A percentile compares a stretch with the other conserved stretches of the same genome.
Conservation (phyloP, 2,329 filamentous ascomycete genomes). For the Verticillium nubilum region DNA sequence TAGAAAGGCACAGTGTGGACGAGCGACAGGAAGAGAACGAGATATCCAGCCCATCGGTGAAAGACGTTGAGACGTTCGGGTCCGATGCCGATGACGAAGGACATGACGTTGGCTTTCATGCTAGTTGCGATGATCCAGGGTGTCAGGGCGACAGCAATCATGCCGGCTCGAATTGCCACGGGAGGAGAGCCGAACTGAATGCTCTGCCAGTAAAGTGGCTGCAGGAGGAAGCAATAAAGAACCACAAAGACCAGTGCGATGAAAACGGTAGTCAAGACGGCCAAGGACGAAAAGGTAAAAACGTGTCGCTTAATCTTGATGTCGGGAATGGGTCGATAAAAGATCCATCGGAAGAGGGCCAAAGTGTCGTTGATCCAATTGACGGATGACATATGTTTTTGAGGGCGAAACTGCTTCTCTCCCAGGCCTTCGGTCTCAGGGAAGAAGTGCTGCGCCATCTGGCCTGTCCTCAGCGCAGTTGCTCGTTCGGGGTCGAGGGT, state of each 20-base stretch:
- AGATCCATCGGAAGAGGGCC: conserved; percentile 81
- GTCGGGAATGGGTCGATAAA: conserved; percentile 80
- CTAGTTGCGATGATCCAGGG: conserved; percentile 89
- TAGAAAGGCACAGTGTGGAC: conserved; percentile 89
- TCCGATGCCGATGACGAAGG: conserved; percentile 80
- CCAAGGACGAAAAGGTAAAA: conserved; percentile 76
- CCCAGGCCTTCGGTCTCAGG: conserved; percentile 56
- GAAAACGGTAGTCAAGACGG: conserved; percentile 62
- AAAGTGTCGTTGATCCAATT: conserved; percentile 70
- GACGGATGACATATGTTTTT: conserved; percentile 72
- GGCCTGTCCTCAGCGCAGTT: conserved; percentile 40
- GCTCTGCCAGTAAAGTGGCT: conserved; percentile 84
- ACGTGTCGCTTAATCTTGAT: conserved; percentile 61
- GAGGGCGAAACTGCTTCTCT: conserved; percentile 51
- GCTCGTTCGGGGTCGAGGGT: conserved; percentile 43
- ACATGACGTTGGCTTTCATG: conserved; percentile 86
- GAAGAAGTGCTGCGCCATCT: conserved; percentile 67
- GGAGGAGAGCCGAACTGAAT: conserved; percentile 86
- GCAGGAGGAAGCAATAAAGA: conserved; percentile 79
- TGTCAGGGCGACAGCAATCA: conserved; percentile 86
- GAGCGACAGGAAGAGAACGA: conserved; percentile 76
- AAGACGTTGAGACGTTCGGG: conserved; percentile 90
- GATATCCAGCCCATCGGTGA: conserved; percentile 85
- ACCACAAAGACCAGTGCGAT: conserved; percentile 67
- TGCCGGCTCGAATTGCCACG: conserved; percentile 78